A percentile compares a stretch with the other conserved stretches of the same genome.
Evolutionary conservation across 371 early-diverging fungal species (phyloP).

Genomic region (Blyttiomyces sp.): DNA sequence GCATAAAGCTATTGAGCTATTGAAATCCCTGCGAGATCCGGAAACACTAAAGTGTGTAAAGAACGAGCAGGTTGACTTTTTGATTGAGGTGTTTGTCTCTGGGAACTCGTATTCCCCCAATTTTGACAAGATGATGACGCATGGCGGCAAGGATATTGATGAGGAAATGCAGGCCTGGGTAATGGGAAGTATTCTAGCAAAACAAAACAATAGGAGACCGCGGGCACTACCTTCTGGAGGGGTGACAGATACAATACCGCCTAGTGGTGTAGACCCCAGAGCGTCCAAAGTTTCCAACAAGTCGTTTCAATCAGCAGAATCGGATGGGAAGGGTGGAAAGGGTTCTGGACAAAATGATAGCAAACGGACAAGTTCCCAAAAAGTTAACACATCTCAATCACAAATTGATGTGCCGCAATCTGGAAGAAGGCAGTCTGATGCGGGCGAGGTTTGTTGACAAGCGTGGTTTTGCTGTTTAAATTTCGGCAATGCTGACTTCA

Average conservation of each 20-base stretch:
- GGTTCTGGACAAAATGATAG: too few species aligned
- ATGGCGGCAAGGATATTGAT: conserved; percentile 13
- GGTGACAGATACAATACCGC: too few species aligned
- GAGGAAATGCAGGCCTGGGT: conserved; percentile 23
- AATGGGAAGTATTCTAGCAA: conserved; percentile 17
- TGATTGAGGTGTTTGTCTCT: conserved; percentile 24
- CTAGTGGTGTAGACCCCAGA: background rate
- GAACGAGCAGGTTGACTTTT: conserved; percentile 22
- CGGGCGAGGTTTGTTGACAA: background rate
- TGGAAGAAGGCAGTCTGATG: too few species aligned
- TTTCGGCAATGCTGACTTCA: background rate
- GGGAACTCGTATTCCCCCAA: conserved; percentile 20
- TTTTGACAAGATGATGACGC: conserved; percentile 10
- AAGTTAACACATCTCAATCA: too few species aligned
- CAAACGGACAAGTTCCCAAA: too few species aligned
- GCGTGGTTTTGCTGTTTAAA: background rate
- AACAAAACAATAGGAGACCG: too few species aligned
- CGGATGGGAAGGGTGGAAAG: too few species aligned
- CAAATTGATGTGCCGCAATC: too few species aligned
- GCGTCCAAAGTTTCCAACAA: background rate
- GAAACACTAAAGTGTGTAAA: conserved; percentile 2
- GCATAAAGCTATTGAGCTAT: conserved; percentile 22
- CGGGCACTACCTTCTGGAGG: too few species aligned
- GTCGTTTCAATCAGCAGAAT: background rate
- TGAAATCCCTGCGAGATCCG: conserved; percentile 6